Evolutionary conservation across 1,139 yeast species (phyloP).

Genomic region (Blastobotrys arbuscula): DNA sequence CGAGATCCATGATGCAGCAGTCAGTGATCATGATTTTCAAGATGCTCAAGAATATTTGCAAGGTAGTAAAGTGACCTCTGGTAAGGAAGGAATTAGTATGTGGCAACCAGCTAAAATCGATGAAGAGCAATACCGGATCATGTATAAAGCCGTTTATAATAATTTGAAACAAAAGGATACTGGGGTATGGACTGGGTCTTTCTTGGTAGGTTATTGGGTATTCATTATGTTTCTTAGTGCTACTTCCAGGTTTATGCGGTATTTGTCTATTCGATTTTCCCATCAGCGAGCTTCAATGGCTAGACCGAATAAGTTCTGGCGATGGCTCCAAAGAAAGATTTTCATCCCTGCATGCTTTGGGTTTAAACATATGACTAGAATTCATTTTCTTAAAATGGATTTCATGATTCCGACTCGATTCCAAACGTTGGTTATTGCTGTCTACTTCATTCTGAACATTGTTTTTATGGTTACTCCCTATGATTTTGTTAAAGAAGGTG

Average conservation of each 20-base stretch:
- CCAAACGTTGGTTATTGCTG: slow-evolving; percentile 47
- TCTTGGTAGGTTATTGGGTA: slow-evolving; percentile 34
- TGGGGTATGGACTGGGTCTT: slow-evolving; percentile 33
- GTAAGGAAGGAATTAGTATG: neutral
- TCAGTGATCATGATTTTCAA: slow-evolving; percentile 24
- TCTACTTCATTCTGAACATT: slow-evolving; percentile 44
- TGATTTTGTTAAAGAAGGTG: slow-evolving; percentile 32
- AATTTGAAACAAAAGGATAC: slow-evolving; percentile 29
- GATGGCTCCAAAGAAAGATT: slow-evolving; percentile 26
- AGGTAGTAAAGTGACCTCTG: slow-evolving; percentile 8
- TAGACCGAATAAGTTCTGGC: slow-evolving; percentile 21
- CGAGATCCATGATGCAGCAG: slow-evolving; percentile 22
- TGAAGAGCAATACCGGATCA: slow-evolving; percentile 2
- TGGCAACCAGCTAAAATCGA: slow-evolving; percentile 8
- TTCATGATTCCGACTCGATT: slow-evolving; percentile 54
- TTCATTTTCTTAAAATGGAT: slow-evolving; percentile 24
- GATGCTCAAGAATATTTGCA: slow-evolving; percentile 19
- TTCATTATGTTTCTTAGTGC: slow-evolving; percentile 26
- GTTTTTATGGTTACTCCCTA: slow-evolving; percentile 42
- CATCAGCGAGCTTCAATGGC: slow-evolving; percentile 24
- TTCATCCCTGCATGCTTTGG: slow-evolving; percentile 34
- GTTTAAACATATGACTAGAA: slow-evolving; percentile 28
- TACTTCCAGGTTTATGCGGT: slow-evolving; percentile 18
- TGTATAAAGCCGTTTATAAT: slow-evolving; percentile 21
- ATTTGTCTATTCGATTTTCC: slow-evolving; percentile 25